Conservation (phyloP, 805 yeast species). For the Kodamaea restingae region DNA sequence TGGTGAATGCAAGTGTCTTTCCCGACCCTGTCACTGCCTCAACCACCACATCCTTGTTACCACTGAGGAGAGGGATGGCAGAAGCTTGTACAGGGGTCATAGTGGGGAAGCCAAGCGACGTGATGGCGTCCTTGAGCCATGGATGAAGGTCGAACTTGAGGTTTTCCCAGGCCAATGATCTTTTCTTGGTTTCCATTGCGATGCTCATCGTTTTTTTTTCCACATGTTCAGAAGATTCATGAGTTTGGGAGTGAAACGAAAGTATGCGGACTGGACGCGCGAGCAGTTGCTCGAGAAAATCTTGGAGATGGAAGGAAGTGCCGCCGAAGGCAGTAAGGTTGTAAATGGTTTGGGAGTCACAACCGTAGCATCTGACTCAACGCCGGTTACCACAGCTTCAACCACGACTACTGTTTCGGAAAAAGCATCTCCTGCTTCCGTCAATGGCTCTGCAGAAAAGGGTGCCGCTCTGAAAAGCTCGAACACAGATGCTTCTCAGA, state of each 20-base stretch:
- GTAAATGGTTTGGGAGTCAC: too few species aligned
- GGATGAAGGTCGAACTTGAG: constrained; percentile 52
- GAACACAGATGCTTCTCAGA: too few species aligned
- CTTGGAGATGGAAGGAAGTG: constrained; percentile 46
- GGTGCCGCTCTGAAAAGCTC: too few species aligned
- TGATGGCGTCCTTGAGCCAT: constrained; percentile 69
- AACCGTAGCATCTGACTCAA: background rate
- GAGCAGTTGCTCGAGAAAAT: constrained; percentile 59
- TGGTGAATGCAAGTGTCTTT: constrained; percentile 86
- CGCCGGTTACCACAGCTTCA: background rate
- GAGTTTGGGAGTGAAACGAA: constrained; percentile 10
- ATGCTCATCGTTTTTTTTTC: constrained; percentile 6
- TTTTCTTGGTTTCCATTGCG: constrained; percentile 23
- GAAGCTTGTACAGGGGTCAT: constrained; percentile 99
- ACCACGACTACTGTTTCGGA: too few species aligned
- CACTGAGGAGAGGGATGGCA: constrained; percentile 77
- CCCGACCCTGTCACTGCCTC: constrained; percentile 99
- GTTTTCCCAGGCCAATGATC: constrained; percentile 59
- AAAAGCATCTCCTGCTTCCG: too few species aligned
- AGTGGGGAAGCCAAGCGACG: constrained; percentile 65
- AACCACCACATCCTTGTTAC: constrained; percentile 90
- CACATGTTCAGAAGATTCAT: constrained; percentile 4
- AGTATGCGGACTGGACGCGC: constrained; percentile 61
- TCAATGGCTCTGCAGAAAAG: too few species aligned
- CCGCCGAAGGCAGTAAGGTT: too few species aligned